Evolutionary conservation across 768 basidiomycete species (phyloP), one percentile per base, ranked within the genome.

Genomic region (Hygrophorus russula): DNA sequence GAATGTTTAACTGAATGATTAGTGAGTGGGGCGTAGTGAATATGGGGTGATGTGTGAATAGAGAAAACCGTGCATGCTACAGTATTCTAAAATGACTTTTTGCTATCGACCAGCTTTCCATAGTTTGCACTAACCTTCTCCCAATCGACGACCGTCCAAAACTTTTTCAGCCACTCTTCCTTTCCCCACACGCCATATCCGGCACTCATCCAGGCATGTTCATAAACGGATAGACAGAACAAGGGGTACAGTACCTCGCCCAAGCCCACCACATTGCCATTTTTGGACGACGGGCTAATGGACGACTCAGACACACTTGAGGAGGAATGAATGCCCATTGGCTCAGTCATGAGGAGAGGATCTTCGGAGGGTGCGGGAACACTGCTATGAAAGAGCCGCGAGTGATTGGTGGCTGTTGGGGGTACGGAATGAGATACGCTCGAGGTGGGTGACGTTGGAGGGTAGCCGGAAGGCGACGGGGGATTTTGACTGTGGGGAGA

Each of bases 161-260:
- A 90, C 56, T 80, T 72, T 53, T 70, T 75, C 56, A 93, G 56
- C 71, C 89, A 94, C 52, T 73, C 73, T 58, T 93, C 88, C 62
- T 88, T 86, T 18, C 91, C 90, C 86, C 87, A 91, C 4, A 94
- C 74, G 4, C 90, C 90, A 50, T 82, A 90, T 31, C 84, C 86
- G 15, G 83, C 80, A 39, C 70, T 68, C 55, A 94, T 68, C 87
- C 89, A 94, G 19, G 82, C 81, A 51, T 89, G 90, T 59, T 91
- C 88, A 51, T 90, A 75, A 4, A 87, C 74, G 34, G 80, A 78
- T 40, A 91, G 56, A 49, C 83, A 86, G 59, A 89, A 79, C 43
- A 93, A 57, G 15, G 90, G 90, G 56, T 69, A 78, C 32, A 93
- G 60, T 11, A 65, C 63, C 27, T 73, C 69, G 27, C 80, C 82